Base-by-base conservation (phyloP, 2,329 filamentous ascomycete species). In the Apiospora phragmitis region DNA sequence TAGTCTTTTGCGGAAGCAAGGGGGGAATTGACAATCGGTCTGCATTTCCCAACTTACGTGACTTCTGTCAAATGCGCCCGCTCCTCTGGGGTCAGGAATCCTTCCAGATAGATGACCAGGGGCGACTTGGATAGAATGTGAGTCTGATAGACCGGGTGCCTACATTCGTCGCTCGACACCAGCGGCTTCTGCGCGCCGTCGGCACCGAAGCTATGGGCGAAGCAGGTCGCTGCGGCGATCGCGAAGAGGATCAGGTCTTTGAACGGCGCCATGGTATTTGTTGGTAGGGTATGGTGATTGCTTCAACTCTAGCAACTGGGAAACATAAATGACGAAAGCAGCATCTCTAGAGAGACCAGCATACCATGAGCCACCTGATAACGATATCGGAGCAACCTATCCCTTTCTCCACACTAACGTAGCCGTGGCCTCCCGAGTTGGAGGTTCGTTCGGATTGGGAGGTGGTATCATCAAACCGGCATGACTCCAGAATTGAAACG, bases 71-170 rank as follows among this genome's bases (percentile, higher is more conserved):
- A 78, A 71, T 83, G 81, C 4, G 70, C 68, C 14, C 77, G 77
- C 72, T 83, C 82, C 32, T 80, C 75, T 11, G 74, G 68, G 1
- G 78, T 82, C 42, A 84, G 71, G 71, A 84, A 84, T 45, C 79
- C 74, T 32, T 76, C 75, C 11, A 83, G 76, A 65, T 84, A 84
- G 42, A 83, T 79, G 16, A 84, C 80, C 7, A 83, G 71, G 1
- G 82, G 82, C 24, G 80, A 81, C 66, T 76, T 77, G 16, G 80
- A 82, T 59, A 80, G 73, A n/a, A 81, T 73, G 41, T 79, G 76
- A 18, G 76, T 76, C 59, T 77, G 74, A 62, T 81, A 81, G 42
- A 75, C 73, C 18, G 79, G 78, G 69, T 81, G 79, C 62, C 76
- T 72, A 70, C 80, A 81, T n/a, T 73, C 73, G 24, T 74, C 67